Base-by-base conservation (phyloP, 371 early-diverging fungal genomes). In the Caulochytrium protostelioides region DNA sequence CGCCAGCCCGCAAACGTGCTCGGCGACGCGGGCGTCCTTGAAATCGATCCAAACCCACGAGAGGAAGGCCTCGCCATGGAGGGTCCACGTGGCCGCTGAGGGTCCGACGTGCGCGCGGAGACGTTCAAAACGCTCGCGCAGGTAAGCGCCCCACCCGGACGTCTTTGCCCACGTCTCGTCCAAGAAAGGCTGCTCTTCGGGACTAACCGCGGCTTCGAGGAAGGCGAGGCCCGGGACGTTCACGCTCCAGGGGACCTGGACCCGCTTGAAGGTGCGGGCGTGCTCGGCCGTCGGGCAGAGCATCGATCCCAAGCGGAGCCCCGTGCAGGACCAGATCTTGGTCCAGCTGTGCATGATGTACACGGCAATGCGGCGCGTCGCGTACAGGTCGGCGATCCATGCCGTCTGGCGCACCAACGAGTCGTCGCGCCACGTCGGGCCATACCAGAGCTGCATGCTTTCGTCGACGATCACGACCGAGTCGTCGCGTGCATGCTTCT, bases 341-440 rank as follows among this genome's bases (percentile, higher is more conserved):
- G 83, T 83, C 83, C 83, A 83, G 14, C 79, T 79, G 52, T 83
- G 83, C 53, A 83, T 79, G 14, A 83, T 64, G 44, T 76, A 79
- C 32, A 82, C 60, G 12, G 75, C 65, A 3, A 82, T 67, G n/a
- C 63, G 51, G 27, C 62, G 60, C n/a, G 57, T 46, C 32, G 46
- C 37, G 49, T 57, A 75, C 47, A 76, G 48, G 18, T 57, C 48
- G 28, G 44, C 48, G 34, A 69, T 42, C 48, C 62, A 78, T 10
- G 50, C 64, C 34, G 64, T 62, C 49, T 75, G 60, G 24, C 66
- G 64, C 16, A 62, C 65, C 42, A 82, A 55, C 8, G 83, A 82
- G 44, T 81, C 75, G 22, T 59, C 37, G 30, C 79, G 72, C 57
- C 76, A 82, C 24, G 73, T 46, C 22, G 59, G 46, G 19, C 76